Conservation (phyloP, 331 rosid genomes). For the Rhamnella rubrinervis region DNA sequence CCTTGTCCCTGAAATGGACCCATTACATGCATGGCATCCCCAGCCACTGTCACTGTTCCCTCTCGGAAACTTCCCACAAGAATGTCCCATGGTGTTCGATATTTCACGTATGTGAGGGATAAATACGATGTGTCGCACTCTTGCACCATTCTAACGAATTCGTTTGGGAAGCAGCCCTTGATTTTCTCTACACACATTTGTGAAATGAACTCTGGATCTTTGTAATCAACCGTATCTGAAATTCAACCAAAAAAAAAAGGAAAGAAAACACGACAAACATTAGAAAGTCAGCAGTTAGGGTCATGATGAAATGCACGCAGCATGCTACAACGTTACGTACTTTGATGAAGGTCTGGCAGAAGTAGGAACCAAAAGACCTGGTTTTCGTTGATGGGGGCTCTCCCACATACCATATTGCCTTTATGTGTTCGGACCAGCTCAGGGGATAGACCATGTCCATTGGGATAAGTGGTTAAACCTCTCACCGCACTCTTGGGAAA, state of each 20-base stretch:
- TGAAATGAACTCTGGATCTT: slow-evolving; percentile 31
- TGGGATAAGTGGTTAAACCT: slow-evolving; percentile 47
- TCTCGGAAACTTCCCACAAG: slow-evolving; percentile 29
- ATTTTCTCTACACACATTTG: slow-evolving; percentile 29
- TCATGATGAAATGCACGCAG: too few species aligned
- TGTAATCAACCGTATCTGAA: slow-evolving; percentile 35
- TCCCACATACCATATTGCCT: slow-evolving; percentile 36
- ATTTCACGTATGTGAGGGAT: slow-evolving; percentile 40
- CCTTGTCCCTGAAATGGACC: slow-evolving; percentile 72
- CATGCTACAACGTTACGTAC: not conserved
- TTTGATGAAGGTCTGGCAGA: not conserved
- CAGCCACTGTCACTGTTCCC: slow-evolving; percentile 45
- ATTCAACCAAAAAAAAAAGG: too few species aligned
- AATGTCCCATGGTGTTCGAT: slow-evolving; percentile 44
- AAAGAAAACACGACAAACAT: not conserved
- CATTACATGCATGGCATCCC: slow-evolving; percentile 62
- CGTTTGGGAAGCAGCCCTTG: slow-evolving; percentile 25
- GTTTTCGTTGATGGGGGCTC: slow-evolving; percentile 25
- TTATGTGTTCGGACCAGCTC: slow-evolving; percentile 32
- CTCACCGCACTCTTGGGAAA: slow-evolving; percentile 36
- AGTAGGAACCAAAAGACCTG: slow-evolving; percentile 51
- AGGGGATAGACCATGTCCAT: slow-evolving; percentile 31
- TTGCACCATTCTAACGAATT: slow-evolving; percentile 32
- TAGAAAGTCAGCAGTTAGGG: not conserved
- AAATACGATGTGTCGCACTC: slow-evolving; percentile 24